Evolutionary conservation across 148 eudicot genomes (phyloP), one percentile per base, ranked within the genome.

Genomic region (Bassia scoparia): DNA sequence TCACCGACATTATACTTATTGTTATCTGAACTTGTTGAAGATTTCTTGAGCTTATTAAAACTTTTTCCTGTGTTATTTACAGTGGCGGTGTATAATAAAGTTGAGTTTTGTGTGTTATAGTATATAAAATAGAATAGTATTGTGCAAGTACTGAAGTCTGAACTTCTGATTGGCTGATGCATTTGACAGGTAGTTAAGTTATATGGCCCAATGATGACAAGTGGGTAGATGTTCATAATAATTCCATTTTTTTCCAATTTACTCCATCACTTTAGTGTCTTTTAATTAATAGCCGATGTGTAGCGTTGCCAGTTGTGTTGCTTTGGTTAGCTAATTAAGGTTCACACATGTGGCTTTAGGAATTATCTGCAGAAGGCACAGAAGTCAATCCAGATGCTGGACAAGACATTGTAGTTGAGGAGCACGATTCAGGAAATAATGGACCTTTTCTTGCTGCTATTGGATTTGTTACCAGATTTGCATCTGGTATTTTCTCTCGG

Each of bases 401-500:
- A 68, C 90, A 84, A 69, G 79, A 74, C 60, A 65, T 68, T 33
- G 55, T 63, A 63, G 77, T 44, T 81, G 77, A 78, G 64, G 97
- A 88, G 60, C n/a, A 55, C 61, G 81, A 74, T 86, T 70, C 86
- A 33, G 94, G 83, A 77, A 80, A 48, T 44, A 87, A 87, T 76
- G 97, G 96, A 34, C 84, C 97, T 31, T 78, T 95, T 67, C 80
- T 83, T 46, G 92, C 96, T 74, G 93, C 96, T 76, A 68, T 91
- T 73, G 97, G 87, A 64, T 86, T 84, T 84, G 77, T 91, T 80
- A 85, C 96, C 65, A 82, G 90, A 75, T 64, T 91, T 79, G 96
- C 99, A 5, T 81, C 88, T 76, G 94, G 94, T 68, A 88, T 95
- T 78, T 91, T 95, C 77, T 89, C 90, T 73, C 86, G 88, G 62